phyloP scores from a whole-genome alignment of 768 basidiomycete genomes.

The Trametes elegans region DNA sequence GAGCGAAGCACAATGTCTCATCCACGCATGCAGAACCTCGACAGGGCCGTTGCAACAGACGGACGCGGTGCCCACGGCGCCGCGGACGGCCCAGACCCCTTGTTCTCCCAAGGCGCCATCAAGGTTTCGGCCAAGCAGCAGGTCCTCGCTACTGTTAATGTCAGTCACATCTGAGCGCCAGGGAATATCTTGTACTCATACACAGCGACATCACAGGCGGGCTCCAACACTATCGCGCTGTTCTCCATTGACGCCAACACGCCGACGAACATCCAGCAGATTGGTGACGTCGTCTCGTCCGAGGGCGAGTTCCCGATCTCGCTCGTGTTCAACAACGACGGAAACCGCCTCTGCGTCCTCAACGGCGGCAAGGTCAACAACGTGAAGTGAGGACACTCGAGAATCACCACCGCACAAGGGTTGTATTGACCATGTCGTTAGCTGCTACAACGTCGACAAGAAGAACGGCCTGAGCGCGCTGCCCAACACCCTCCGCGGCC shows the following conservation, averaged over 20 bases:
- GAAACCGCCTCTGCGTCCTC: constrained; percentile 33
- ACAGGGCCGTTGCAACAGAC: constrained; percentile 15
- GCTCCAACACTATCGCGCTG: constrained; percentile 42
- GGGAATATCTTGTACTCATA: too few species aligned
- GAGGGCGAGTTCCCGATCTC: constrained; percentile 54
- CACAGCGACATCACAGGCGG: constrained; percentile 32
- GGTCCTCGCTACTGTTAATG: constrained; percentile 27
- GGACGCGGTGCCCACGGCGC: constrained; percentile 27
- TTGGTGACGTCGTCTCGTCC: constrained; percentile 43
- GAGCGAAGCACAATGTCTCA: neutral
- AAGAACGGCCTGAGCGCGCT: constrained; percentile 40
- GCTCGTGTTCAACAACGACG: constrained; percentile 33
- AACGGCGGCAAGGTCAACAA: constrained; percentile 38
- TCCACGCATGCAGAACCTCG: constrained; percentile 18
- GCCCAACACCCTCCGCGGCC: constrained; percentile 39
- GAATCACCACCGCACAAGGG: too few species aligned
- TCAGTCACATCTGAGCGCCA: constrained; percentile 3
- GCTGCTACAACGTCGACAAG: constrained; percentile 46
- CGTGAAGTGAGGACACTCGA: constrained; percentile 29
- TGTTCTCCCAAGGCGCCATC: constrained; percentile 30
- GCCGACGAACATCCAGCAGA: constrained; percentile 40
- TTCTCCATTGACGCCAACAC: constrained; percentile 42
- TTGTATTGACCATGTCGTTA: constrained; percentile 6
- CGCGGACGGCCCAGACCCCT: constrained; percentile 26
- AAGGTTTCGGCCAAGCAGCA: constrained; percentile 25